Percentiles rank a stretch among this genome's conserved stretches.
Evolutionary conservation across 805 yeast species (phyloP).

Genomic region (Kregervanrija delftensis): DNA sequence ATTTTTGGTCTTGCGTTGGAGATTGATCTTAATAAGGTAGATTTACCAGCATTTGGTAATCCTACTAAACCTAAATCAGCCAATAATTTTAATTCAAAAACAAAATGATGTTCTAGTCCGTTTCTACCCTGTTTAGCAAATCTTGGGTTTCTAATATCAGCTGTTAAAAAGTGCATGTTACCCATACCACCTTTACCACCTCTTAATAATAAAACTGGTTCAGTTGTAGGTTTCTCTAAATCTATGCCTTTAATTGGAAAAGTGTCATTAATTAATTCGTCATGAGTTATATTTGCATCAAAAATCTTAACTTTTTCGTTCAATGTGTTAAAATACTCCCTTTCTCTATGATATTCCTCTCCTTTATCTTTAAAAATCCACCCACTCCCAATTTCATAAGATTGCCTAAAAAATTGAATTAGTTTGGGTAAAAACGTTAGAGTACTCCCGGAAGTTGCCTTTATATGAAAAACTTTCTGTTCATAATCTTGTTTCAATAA

Average conservation of each 20-base stretch:
- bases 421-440: constrained; percentile 27
- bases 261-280: constrained; percentile 57
- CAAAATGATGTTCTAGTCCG: constrained; percentile 58
- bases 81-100: constrained; percentile 77
- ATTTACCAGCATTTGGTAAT: constrained; percentile 94
- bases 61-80: constrained; percentile 96
- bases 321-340: constrained; percentile 61
- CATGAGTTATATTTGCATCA: constrained; percentile 50
- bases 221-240: constrained; percentile 48
- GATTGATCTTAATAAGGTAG: constrained; percentile 79
- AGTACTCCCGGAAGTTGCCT: constrained; percentile 18
- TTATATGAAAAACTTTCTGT: constrained; percentile 18
- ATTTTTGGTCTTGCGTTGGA: constrained; percentile 85
- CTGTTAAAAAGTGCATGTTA: constrained; percentile 87
- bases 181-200: constrained; percentile 97
- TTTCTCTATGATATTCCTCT: constrained; percentile 58
- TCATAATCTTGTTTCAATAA: constrained; percentile 13
- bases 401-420: constrained; percentile 57
- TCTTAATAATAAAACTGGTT: constrained; percentile 61
- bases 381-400: constrained; percentile 68
- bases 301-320: constrained; percentile 56
- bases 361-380: constrained; percentile 83
- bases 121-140: constrained; percentile 77
- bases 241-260: constrained; percentile 85
- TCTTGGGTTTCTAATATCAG: constrained; percentile 80